These are phyloP conservation scores for Aureobasidium pullulans DNA, from an alignment of 2,329 filamentous ascomycete genomes.

Conservation along the genomic window DNA sequence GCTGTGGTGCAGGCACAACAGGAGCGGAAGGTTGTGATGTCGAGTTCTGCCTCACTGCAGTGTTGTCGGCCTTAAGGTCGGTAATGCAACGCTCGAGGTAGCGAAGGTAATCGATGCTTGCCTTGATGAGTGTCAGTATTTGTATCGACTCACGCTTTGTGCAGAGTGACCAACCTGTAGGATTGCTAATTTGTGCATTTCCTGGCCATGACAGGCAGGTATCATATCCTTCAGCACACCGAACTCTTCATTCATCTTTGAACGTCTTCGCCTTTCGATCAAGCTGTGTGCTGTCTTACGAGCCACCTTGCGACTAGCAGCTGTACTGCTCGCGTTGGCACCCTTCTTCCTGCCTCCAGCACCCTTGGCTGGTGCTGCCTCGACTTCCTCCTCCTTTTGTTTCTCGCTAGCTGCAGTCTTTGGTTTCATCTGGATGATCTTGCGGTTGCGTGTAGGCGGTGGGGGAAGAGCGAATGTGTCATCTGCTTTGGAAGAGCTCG, in stretches of 20 bases:
- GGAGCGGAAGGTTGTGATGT: not conserved
- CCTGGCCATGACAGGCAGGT: conserved; percentile 81
- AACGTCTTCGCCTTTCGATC: conserved; percentile 81
- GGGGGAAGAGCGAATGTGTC: conserved; percentile 73
- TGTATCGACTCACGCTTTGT: not conserved
- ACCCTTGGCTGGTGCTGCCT: conserved; percentile 20
- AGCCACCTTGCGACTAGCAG: conserved; percentile 87
- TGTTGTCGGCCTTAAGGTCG: conserved; percentile 60
- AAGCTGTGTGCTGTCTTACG: conserved; percentile 93
- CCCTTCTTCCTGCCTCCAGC: conserved; percentile 65
- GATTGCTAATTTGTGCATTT: conserved; percentile 97
- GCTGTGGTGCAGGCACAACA: not conserved
- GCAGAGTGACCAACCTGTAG: conserved; percentile 59
- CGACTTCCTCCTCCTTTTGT: conserved; percentile 21
- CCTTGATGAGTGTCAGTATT: conserved; percentile 43
- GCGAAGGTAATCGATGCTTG: conserved; percentile 90
- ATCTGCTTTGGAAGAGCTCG: conserved; percentile 39
- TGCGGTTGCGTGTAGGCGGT: conserved; percentile 82
- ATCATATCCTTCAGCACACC: conserved; percentile 90
- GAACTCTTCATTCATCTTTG: conserved; percentile 99
- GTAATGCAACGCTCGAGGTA: conserved; percentile 85
- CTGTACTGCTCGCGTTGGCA: conserved; percentile 60
- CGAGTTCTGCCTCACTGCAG: not conserved
- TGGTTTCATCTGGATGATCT: conserved; percentile 98
- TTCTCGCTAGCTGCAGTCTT: conserved; percentile 30